Evolutionary conservation across 2,329 filamentous ascomycete species (phyloP), one percentile per base, ranked within the genome.

Genomic region (Ilyonectria sp.): DNA sequence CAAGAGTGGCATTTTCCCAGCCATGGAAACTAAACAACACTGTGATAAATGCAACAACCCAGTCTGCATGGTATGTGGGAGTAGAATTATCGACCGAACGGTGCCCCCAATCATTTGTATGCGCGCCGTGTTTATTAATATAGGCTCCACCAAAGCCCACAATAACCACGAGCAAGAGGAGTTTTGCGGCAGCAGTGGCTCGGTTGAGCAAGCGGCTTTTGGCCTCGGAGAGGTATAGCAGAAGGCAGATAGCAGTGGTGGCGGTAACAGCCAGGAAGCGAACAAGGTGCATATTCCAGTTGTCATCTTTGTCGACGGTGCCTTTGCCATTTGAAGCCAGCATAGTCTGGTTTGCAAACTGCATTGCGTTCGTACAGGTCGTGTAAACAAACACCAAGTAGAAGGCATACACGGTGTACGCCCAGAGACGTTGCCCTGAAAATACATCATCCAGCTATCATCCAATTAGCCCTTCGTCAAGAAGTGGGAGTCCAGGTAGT

Each of bases 1-100:
- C 55, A 19, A 58, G 40, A 4, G 55, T 58, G 4, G 55, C 55
- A 21, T 58, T 58, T 7, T 58, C 55, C 55, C 55, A 58, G 17
- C 55, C 55, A 13, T 58, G 26, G 8, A 58, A 58, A 23, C 55
- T 58, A 10, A 35, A 58, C 4, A 58, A 23, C 6, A 58, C 40
- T 3, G 26, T 23, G 8, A 58, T 46, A 17, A 58, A 46, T 13
- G 55, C 55, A 26, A 26, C 23, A 26, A 26, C 23, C 23, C 23
- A 26, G 5, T 26, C 23, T 26, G 23, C 3, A 26, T 26, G 3
- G 23, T 26, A 4, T 0, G 23, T 29, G n/a, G 52, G 13, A 2
- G 50, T 15, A 9, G 13, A 35, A 15, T 10, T 15, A 23, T 11
- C 21, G 21, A 21, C 21, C 21, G 21, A 3, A 21, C 21, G 13